Evolutionary conservation across 352 stramenopile species (phyloP).

Genomic region (Globisporangium megalacanthum): DNA sequence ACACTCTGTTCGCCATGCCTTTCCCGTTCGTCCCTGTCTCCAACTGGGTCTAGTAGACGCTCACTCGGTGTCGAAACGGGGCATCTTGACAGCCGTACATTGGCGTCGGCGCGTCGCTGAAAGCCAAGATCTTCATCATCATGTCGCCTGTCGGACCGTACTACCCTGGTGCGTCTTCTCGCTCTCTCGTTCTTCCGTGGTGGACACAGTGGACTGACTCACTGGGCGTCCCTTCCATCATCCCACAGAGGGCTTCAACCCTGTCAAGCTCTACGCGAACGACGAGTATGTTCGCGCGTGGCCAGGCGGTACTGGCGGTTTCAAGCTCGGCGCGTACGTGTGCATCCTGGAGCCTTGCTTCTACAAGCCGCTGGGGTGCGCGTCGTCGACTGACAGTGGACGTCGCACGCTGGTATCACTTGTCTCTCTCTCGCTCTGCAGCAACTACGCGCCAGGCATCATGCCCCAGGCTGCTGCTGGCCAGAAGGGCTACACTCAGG

Average conservation of each 20-base stretch:
- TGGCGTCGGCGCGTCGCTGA: conserved; percentile 82
- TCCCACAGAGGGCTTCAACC: conserved; percentile 79
- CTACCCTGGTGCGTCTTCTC: conserved; percentile 70
- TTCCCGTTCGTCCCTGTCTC: background rate
- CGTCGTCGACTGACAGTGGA: background rate
- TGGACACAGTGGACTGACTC: background rate
- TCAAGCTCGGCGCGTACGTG: conserved; percentile 88
- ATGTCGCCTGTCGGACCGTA: conserved; percentile 96
- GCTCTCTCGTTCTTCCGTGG: background rate
- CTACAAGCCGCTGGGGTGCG: too few relatives aligned
- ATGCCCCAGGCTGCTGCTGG: conserved; percentile 87
- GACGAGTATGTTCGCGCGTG: conserved; percentile 93
- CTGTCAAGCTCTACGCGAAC: conserved; percentile 89
- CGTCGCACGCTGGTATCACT: background rate
- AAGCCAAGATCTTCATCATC: conserved; percentile 95
- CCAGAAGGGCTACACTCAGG: conserved; percentile 70
- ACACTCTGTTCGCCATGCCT: too few relatives aligned
- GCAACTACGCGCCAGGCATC: conserved; percentile 90
- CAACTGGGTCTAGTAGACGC: background rate
- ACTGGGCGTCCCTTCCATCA: background rate
- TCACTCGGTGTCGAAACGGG: background rate
- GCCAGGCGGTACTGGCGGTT: conserved; percentile 92
- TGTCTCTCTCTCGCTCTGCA: conserved; percentile 2
- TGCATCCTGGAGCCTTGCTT: too few relatives aligned
- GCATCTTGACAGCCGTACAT: conserved; percentile 66